Conservation (phyloP, 2,329 filamentous ascomycete species). For the Ophiosphaerella herpotricha region DNA sequence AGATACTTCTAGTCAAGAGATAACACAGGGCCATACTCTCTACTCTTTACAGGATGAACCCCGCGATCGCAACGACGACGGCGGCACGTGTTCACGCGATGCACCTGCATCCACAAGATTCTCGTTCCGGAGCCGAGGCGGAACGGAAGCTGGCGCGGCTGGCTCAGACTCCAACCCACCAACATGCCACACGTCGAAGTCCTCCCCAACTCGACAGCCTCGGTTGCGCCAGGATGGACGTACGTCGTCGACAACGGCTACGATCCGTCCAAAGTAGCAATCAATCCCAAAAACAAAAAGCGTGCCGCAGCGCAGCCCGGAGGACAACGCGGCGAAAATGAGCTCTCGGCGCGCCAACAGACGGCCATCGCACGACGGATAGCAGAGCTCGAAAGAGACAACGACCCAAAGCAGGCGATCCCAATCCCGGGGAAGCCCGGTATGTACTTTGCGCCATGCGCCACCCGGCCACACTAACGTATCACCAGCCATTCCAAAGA, state of each 20-base stretch:
- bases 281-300: constrained; percentile 64
- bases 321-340: constrained; percentile 50
- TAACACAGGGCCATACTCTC: too few relatives aligned
- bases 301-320: constrained; percentile 59
- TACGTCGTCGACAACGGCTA: constrained; percentile 79
- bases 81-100: too few relatives aligned
- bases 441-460: constrained; percentile 6
- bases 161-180: constrained; percentile 1
- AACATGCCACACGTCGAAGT: constrained; percentile 77
- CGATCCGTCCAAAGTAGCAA: constrained; percentile 59
- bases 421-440: constrained; percentile 34
- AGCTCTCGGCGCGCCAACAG: constrained; percentile 80
- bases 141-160: neutral
- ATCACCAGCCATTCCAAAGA: constrained; percentile 51
- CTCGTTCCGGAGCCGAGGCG: too few relatives aligned
- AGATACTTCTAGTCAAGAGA: neutral
- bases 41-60: constrained; percentile 3
- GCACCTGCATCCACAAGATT: too few relatives aligned
- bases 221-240: constrained; percentile 83
- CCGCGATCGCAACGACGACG: constrained; percentile 6
- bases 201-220: constrained; percentile 70
- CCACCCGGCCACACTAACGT: neutral
- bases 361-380: constrained; percentile 81
- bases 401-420: constrained; percentile 62
- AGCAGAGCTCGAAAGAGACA: constrained; percentile 74